Evolutionary conservation across 2,329 filamentous ascomycete species (phyloP).

Genomic region (Aspergillus aculeatinus): DNA sequence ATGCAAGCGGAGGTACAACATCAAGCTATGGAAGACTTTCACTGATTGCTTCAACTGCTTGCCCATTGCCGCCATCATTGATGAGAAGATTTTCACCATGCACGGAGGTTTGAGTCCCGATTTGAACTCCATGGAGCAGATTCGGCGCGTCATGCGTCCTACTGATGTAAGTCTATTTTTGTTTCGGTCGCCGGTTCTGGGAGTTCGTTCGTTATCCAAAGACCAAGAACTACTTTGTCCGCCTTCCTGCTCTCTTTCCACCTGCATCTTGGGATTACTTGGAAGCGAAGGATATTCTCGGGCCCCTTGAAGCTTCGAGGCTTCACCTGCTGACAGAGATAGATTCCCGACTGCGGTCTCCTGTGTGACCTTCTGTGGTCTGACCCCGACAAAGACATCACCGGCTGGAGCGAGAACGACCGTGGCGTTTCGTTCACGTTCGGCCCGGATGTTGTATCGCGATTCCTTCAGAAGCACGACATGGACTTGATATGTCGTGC

Average conservation of each 20-base stretch:
- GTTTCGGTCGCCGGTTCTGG: not conserved
- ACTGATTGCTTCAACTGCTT: conserved; percentile 99
- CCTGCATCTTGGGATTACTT: not conserved
- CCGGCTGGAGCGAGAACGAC: conserved; percentile 98
- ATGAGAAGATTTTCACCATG: conserved; percentile 99
- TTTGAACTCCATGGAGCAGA: conserved; percentile 99
- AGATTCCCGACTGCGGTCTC: conserved; percentile 97
- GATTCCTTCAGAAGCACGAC: conserved; percentile 98
- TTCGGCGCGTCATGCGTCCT: conserved; percentile 95
- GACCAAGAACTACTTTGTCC: not conserved
- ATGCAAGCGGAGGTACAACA: conserved; percentile 98
- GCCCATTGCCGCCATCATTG: conserved; percentile 96
- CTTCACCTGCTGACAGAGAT: conserved; percentile 42
- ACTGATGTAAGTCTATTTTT: conserved; percentile 75
- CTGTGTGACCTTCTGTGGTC: conserved; percentile 98
- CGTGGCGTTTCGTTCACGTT: conserved; percentile 98
- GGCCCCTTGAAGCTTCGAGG: conserved; percentile 33
- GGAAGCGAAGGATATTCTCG: conserved; percentile 17
- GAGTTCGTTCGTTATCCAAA: not conserved
- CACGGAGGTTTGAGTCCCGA: conserved; percentile 96
- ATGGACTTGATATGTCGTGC: conserved; percentile 99
- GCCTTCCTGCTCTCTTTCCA: not conserved
- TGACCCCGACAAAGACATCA: conserved; percentile 98
- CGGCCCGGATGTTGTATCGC: conserved; percentile 92
- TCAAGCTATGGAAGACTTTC: conserved; percentile 99